Evolutionary conservation across 1,139 yeast genomes (phyloP), one percentile per base, ranked within the genome.

Genomic region (Kodamaea ohmeri): DNA sequence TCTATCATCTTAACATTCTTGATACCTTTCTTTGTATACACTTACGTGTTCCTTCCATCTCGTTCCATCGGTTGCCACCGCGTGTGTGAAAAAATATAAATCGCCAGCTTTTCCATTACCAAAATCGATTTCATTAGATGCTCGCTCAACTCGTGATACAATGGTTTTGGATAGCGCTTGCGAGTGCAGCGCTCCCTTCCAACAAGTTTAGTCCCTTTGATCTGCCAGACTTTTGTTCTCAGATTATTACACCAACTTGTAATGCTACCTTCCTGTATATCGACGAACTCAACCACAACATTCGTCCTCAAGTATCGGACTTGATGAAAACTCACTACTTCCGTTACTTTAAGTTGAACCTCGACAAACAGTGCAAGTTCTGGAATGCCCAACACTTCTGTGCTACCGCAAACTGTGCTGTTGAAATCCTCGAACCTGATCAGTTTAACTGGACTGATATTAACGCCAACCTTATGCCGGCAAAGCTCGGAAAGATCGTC

Each of bases 331-430:
- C 80, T 14, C 83, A 85, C 47, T 87, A 83, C 61, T 92, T 94
- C 76, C 76, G 83, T 47, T 87, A 86, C 58, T 92, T 87, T 68
- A 85, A 88, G 60, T 76, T 94, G 43, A 87, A 94, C 56, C 69
- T 94, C 35, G 92, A 82, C 56, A 83, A 85, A 49, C 80, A 80
- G 56, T 94, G 99, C 60, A 90, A 95, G 27, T 88, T 89, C 58
- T 85, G 94, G 84, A 78, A 80, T 42, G 85, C 82, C 49, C 86
- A 79, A 50, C 83, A 76, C 73, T 80, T 89, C 58, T 94, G 99
- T 60, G 90, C 95, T 49, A 89, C 94, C 54, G 76, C 89, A 48
- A 87, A 90, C 38, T 94, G 99, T 64, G 96, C 97, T 2, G 95
- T 94, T 22, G 97, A 92, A 59, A 76, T 85, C 17, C 58, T 69